Percentiles rank a stretch among this genome's conserved stretches.
phyloP scores from a whole-genome alignment of 257 asterid genomes.

The Plantago major region DNA sequence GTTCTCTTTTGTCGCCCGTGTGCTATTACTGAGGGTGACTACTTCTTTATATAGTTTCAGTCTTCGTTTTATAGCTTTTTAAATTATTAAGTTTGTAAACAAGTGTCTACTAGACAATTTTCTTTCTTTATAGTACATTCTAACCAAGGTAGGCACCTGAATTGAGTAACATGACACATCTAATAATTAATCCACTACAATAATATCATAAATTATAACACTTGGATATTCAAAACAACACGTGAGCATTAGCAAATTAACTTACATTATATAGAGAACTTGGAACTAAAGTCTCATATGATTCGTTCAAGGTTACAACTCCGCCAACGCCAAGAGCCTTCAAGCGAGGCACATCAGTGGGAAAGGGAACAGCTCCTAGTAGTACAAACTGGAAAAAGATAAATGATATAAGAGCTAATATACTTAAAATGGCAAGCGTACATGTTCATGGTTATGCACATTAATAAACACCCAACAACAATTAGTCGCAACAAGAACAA shows the following conservation, averaged over 20 bases:
- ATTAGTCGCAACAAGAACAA: conserved; percentile 1
- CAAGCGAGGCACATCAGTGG: conserved; percentile 79
- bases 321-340: conserved; percentile 82
- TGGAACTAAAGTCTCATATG: conserved; percentile 84
- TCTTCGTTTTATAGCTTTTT: too few relatives aligned
- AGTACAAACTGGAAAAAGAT: conserved; percentile 51
- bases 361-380: conserved; percentile 98
- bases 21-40: too few relatives aligned
- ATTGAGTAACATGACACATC: not conserved
- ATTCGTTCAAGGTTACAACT: conserved; percentile 84
- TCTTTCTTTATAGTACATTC: not conserved
- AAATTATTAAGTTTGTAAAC: too few relatives aligned
- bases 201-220: not conserved
- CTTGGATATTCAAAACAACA: not conserved
- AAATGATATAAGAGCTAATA: conserved; percentile 9
- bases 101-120: too few relatives aligned
- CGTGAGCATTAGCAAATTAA: not conserved
- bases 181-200: not conserved
- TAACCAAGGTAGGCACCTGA: not conserved
- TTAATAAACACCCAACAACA: not conserved
- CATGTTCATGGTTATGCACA: not conserved
- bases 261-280: conserved; percentile 68
- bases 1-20: too few relatives aligned
- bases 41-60: too few relatives aligned
- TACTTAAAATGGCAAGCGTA: conserved; percentile 1